Conservation (phyloP, 441 rosid genomes). For the Bruguiera hainesii region DNA sequence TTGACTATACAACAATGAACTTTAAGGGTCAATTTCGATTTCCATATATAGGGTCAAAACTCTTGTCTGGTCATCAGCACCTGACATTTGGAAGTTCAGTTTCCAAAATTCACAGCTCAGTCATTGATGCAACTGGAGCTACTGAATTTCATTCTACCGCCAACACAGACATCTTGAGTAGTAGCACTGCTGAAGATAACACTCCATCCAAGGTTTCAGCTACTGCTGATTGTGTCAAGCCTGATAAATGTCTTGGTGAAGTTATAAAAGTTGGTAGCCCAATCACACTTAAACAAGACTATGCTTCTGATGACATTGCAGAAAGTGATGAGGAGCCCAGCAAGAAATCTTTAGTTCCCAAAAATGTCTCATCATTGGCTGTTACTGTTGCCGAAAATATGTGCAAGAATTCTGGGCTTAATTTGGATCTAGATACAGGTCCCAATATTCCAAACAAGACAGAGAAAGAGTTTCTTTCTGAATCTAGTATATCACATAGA, state of each 20-base stretch:
- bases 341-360: conserved; percentile 10
- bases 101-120: conserved; percentile 20
- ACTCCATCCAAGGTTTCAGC: conserved; percentile 13
- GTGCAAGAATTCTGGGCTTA: conserved; percentile 15
- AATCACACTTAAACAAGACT: conserved; percentile 43
- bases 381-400: conserved; percentile 13
- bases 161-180: conserved; percentile 19
- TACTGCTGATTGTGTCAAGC: conserved; percentile 18
- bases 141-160: conserved; percentile 16
- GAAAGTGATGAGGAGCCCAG: conserved; percentile 27
- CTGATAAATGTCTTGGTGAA: conserved; percentile 21
- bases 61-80: conserved; percentile 15
- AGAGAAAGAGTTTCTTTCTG: conserved; percentile 21
- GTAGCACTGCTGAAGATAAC: conserved; percentile 10
- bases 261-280: conserved; percentile 34
- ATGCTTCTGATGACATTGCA: conserved; percentile 48
- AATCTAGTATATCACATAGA: conserved; percentile 15
- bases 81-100: conserved; percentile 13
- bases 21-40: conserved; percentile 4
- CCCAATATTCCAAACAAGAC: conserved; percentile 12
- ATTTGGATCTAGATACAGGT: conserved; percentile 19
- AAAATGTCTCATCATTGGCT: conserved; percentile 16
- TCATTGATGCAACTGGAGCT: conserved; percentile 24
- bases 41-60: conserved; percentile 24
- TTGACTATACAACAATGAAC: background rate